Conservation (phyloP, 805 yeast species). For the Candida sithepensis region DNA sequence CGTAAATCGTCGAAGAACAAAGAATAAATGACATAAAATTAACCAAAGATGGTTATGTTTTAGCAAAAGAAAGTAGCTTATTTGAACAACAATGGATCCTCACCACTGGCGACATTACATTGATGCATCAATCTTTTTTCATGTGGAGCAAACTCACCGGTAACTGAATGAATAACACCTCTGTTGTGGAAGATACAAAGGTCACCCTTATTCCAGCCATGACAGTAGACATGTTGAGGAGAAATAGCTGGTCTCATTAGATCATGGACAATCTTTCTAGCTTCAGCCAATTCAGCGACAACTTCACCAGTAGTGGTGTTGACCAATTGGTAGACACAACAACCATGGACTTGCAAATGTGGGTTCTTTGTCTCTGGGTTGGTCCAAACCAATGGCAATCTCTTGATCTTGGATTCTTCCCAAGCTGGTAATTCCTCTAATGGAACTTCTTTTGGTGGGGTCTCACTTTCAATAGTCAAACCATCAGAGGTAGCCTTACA, state of each 20-base stretch:
- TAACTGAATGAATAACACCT: constrained; percentile 90
- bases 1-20: not conserved
- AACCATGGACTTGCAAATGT: constrained; percentile 84
- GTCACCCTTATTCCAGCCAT: constrained; percentile 81
- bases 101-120: constrained; percentile 84
- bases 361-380: constrained; percentile 82
- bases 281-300: constrained; percentile 60
- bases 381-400: constrained; percentile 86
- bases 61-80: constrained; percentile 2
- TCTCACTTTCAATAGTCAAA: constrained; percentile 75
- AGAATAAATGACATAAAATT: not conserved
- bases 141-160: constrained; percentile 78
- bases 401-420: constrained; percentile 76
- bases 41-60: not conserved
- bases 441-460: constrained; percentile 56
- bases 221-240: constrained; percentile 72
- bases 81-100: constrained; percentile 48
- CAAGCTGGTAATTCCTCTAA: constrained; percentile 74
- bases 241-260: constrained; percentile 84
- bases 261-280: constrained; percentile 67
- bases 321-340: constrained; percentile 68
- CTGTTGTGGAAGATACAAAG: constrained; percentile 82
- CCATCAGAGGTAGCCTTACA: constrained; percentile 86
- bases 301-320: constrained; percentile 56
- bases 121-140: constrained; percentile 89